These are phyloP conservation scores for Lactifluus hygrophoroides DNA, from an alignment of 768 basidiomycete species.

Conservation along the genomic window DNA sequence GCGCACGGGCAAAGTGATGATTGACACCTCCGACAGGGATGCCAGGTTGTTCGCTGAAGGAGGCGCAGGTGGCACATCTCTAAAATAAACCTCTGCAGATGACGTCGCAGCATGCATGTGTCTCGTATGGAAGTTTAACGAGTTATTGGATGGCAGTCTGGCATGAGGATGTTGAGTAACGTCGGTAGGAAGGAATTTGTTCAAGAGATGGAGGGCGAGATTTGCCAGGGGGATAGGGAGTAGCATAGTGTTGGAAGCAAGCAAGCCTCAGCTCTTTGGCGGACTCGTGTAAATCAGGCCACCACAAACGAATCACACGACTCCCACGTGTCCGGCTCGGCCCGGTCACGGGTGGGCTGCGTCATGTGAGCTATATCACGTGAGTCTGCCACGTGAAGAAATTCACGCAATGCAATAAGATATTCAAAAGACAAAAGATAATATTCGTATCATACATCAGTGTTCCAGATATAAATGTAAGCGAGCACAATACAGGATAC, in stretches of 20 bases:
- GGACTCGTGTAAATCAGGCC: too few relatives aligned
- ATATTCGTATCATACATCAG: too few relatives aligned
- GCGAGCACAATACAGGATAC: too few relatives aligned
- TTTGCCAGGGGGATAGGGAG: conserved; percentile 7
- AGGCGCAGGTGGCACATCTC: conserved; percentile 34
- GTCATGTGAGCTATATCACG: too few relatives aligned
- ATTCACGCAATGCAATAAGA: too few relatives aligned
- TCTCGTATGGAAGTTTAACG: conserved; percentile 51
- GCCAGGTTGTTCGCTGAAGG: conserved; percentile 23
- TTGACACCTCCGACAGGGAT: conserved; percentile 25
- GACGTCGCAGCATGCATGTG: conserved; percentile 54
- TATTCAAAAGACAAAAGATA: too few relatives aligned
- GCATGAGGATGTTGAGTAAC: conserved; percentile 3
- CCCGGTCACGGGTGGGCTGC: too few relatives aligned
- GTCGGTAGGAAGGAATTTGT: neutral
- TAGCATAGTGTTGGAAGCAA: conserved; percentile 5
- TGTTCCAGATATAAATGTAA: too few relatives aligned
- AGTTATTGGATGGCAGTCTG: neutral
- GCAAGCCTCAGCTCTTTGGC: too few relatives aligned
- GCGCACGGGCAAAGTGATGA: neutral
- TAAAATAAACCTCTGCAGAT: conserved; percentile 48
- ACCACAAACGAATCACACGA: too few relatives aligned
- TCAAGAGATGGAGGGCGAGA: conserved; percentile 10
- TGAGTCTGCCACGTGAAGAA: too few relatives aligned
- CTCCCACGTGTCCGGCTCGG: too few relatives aligned